Conservation (phyloP, 2,329 filamentous ascomycete species). For the Ophiostoma sp. region DNA sequence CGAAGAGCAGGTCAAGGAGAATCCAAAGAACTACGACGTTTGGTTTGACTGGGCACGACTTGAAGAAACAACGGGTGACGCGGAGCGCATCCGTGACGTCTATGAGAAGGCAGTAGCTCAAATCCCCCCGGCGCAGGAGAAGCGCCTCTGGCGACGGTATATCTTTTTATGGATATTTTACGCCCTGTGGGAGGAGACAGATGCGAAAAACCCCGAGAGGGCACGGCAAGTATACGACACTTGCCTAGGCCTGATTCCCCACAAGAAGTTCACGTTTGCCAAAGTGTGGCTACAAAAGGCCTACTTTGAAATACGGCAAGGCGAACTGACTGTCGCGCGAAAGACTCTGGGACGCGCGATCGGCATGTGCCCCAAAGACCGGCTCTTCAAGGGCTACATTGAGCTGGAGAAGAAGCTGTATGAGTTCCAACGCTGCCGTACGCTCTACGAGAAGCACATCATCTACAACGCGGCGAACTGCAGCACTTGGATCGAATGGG, state of each 20-base stretch:
- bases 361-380: slow-evolving; percentile 93
- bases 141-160: slow-evolving; percentile 93
- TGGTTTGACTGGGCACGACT: slow-evolving; percentile 95
- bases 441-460: slow-evolving; percentile 87
- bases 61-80: slow-evolving; percentile 78
- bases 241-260: slow-evolving; percentile 79
- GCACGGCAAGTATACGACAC: slow-evolving; percentile 87
- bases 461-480: slow-evolving; percentile 87
- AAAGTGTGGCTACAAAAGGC: slow-evolving; percentile 94
- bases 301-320: slow-evolving; percentile 86
- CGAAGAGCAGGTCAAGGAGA: slow-evolving; percentile 89
- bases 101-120: slow-evolving; percentile 96
- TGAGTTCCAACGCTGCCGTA: slow-evolving; percentile 87
- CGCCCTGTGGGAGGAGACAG: slow-evolving; percentile 88
- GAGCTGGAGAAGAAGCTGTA: slow-evolving; percentile 89
- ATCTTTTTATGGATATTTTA: slow-evolving; percentile 99
- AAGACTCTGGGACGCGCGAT: slow-evolving; percentile 88
- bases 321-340: slow-evolving; percentile 70
- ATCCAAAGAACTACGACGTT: slow-evolving; percentile 90
- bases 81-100: slow-evolving; percentile 79
- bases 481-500: slow-evolving; percentile 94
- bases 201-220: slow-evolving; percentile 69
- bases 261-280: slow-evolving; percentile 95
- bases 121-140: slow-evolving; percentile 89
- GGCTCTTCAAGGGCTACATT: slow-evolving; percentile 88